Evolutionary conservation across 2,329 filamentous ascomycete species (phyloP), one percentile per base, ranked within the genome.

Genomic region (Thelonectria discophora): DNA sequence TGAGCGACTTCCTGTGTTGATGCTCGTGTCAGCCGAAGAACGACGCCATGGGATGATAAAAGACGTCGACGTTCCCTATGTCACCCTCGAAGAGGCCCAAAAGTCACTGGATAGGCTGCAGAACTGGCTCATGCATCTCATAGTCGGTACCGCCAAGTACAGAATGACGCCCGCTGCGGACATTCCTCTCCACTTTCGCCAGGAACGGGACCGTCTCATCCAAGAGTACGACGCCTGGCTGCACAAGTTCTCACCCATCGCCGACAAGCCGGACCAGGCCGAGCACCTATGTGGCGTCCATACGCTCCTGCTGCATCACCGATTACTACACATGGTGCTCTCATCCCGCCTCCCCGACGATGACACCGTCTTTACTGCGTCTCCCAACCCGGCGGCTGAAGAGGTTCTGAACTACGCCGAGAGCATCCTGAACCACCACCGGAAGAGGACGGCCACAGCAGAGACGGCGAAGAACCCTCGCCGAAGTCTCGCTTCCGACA

Each of bases 401-500:
- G 53, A 53, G 9, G 42, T 65, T 12, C 13, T 68, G 2, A 53
- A 48, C 2, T 39, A 64, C 1, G 37, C 55, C 11, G 65, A 66
- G 17, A 27, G 27, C 11, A 34, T 68, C 2, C 42, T 68, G 0
- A 34, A 64, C 2, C 34, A 37, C 9, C 58, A 50, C 1, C 15
- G 15, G 4, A 30, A 58, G 6, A 30, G 45, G 1, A 62, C 66
- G 12, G 42, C 52, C 3, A 60, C 63, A 1, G 18, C 53, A 1
- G 51, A 17, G 20, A 57, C 60, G n/a, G 63, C 65, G 0, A 50
- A 43, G 10, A 50, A 54, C 11, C 53, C 58, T 2, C 58, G 60
- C 6, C 65, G 65, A 1, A 68, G 66, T 13, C 61, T 68, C 3
- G 65, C 66, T 0, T 50, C 67, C 6, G 65, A 68, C 30, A 68